Evolutionary conservation across 2,329 filamentous ascomycete genomes (phyloP), one percentile per base, ranked within the genome.

Genomic region (Fusarium albidum): DNA sequence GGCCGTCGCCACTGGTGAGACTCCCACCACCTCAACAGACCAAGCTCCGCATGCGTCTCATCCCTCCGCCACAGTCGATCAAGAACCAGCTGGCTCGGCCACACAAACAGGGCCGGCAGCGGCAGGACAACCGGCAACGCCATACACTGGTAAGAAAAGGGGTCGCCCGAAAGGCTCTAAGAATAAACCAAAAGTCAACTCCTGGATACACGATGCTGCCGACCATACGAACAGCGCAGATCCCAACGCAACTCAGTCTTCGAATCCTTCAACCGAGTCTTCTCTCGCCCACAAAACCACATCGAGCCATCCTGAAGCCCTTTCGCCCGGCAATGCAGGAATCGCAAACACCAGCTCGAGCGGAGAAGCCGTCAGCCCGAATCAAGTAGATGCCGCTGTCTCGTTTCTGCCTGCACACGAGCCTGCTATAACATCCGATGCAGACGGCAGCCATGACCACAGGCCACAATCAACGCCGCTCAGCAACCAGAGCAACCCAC

Each of bases 81-180:
- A 50, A 26, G 49, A 12, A 26, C 53, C 31, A 38, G 34, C 42
- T 56, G 51, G 46, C 39, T 34, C 34, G 18, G 46, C 52, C n/a
- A 25, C 49, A 27, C 57, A 59, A 10, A 40, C 43, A 14, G 39
- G 48, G 6, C 34, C 52, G 13, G 41, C 29, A 11, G 39, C 42
- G 17, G 41, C 29, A 11, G 39, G 40, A 17, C 58, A 56, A 28
- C 55, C 48, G 35, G 58, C 37, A 32, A 65, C 63, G 15, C 64
- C 67, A 12, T 55, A 63, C 14, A 59, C 61, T 10, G 55, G 55
- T 12, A 71, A 68, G 44, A 73, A 72, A 47, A 68, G 68, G 53
- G 72, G 75, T 9, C 71, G 78, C 32, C 75, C 80, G 2, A 82
- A 78, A 49, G 78, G 78, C 1, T 78, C 78, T 12, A 79, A 75